phyloP scores from a whole-genome alignment of 192 early-diverging fungal species.

The Mortierella alpina region DNA sequence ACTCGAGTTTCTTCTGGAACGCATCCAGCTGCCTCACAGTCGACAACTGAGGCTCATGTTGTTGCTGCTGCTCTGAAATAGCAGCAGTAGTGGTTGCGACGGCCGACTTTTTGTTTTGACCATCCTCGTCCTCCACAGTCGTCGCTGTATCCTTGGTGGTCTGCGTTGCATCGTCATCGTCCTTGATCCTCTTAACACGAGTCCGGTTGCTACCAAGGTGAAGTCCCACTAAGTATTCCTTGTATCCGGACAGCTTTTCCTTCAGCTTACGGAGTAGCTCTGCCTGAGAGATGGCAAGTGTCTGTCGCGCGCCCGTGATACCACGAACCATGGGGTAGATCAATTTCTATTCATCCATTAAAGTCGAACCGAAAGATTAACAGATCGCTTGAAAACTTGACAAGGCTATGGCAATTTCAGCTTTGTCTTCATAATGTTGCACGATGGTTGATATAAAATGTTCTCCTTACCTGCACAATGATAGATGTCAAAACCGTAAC shows the following conservation, averaged over 20 bases:
- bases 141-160: constrained; percentile 16
- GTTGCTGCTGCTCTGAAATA: neutral
- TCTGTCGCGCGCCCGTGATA: constrained; percentile 41
- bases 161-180: neutral
- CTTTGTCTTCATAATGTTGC: neutral
- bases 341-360: constrained; percentile 21
- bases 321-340: constrained; percentile 50
- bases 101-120: neutral
- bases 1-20: constrained; percentile 38
- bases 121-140: constrained; percentile 33
- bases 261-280: constrained; percentile 34
- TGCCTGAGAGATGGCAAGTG: constrained; percentile 30
- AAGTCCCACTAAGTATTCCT: constrained; percentile 29
- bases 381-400: neutral
- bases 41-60: neutral
- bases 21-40: constrained; percentile 41
- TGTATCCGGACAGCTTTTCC: constrained; percentile 31
- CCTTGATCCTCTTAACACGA: constrained; percentile 22
- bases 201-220: constrained; percentile 42
- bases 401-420: neutral
- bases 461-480: constrained; percentile 36
- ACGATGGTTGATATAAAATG: neutral
- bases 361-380: neutral
- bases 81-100: neutral
- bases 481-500: constrained; percentile 29